These are phyloP conservation scores for Podaxis rugospora DNA, from an alignment of 768 basidiomycete genomes.

Conservation along the genomic window DNA sequence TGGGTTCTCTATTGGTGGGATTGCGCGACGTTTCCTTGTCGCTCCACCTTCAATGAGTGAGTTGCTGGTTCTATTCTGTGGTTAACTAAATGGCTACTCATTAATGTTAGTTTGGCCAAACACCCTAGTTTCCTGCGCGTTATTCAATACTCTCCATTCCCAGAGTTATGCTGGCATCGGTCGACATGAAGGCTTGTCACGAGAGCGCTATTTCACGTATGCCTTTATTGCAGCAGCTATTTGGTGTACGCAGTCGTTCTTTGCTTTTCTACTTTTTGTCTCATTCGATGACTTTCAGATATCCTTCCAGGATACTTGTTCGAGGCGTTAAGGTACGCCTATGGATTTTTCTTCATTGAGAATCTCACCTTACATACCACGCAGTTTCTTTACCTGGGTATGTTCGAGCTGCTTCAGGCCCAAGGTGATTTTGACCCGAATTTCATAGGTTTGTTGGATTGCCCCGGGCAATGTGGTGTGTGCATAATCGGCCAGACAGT, in stretches of 20 bases:
- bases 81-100: not conserved
- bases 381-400: slow-evolving; percentile 49
- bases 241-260: slow-evolving; percentile 35
- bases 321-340: slow-evolving; percentile 44
- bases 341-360: not conserved
- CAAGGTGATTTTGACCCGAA: slow-evolving; percentile 11
- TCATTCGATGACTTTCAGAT: slow-evolving; percentile 25
- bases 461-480: slow-evolving; percentile 52
- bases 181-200: slow-evolving; percentile 44
- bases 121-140: slow-evolving; percentile 62
- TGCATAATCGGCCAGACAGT: slow-evolving; percentile 11
- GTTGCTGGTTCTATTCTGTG: slow-evolving; percentile 11
- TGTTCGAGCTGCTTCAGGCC: not conserved
- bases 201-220: slow-evolving; percentile 57
- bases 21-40: slow-evolving; percentile 61
- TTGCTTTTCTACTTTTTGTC: not conserved
- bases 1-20: slow-evolving; percentile 52
- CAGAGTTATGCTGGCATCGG: slow-evolving; percentile 54
- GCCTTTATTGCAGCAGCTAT: slow-evolving; percentile 42
- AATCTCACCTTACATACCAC: not conserved
- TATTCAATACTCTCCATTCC: slow-evolving; percentile 74
- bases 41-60: slow-evolving; percentile 61
- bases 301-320: slow-evolving; percentile 64
- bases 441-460: slow-evolving; percentile 58
- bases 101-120: slow-evolving; percentile 64